Evolutionary conservation across 2,329 filamentous ascomycete species (phyloP).

Genomic region (Thermoascus crustaceus): DNA sequence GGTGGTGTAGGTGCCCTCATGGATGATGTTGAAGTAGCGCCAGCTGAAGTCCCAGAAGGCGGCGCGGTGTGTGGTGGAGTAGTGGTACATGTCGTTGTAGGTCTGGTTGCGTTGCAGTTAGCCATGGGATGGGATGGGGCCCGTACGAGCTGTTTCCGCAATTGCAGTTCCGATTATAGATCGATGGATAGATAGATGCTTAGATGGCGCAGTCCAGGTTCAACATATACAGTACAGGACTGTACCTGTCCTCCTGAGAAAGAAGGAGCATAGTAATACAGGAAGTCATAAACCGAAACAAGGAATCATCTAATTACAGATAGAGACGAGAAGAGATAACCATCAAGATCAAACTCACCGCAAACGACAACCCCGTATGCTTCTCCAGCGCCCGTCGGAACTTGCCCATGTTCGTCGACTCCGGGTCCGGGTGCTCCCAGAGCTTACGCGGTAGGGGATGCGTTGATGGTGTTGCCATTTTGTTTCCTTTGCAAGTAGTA

Average conservation of each 20-base stretch:
- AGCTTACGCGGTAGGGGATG: conserved; percentile 60
- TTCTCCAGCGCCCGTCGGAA: conserved; percentile 60
- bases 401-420: conserved; percentile 55
- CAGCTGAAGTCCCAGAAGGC: conserved; percentile 62
- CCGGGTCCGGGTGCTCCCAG: conserved; percentile 58
- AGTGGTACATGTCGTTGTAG: conserved; percentile 63
- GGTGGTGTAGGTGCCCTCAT: conserved; percentile 50
- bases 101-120: too few species aligned
- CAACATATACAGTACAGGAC: too few species aligned
- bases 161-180: too few species aligned
- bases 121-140: too few species aligned
- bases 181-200: too few species aligned
- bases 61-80: conserved; percentile 54
- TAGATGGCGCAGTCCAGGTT: too few species aligned
- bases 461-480: too few species aligned
- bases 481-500: too few species aligned
- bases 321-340: too few species aligned
- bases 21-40: conserved; percentile 51
- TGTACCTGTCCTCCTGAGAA: too few species aligned
- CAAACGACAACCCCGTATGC: conserved; percentile 44
- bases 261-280: conserved; percentile 30
- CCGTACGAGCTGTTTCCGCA: background rate
- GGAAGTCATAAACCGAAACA: conserved; percentile 54
- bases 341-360: too few species aligned
- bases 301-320: too few species aligned